Evolutionary conservation across 345 rosid species (phyloP).

Genomic region (Eucalyptus pauciflora): DNA sequence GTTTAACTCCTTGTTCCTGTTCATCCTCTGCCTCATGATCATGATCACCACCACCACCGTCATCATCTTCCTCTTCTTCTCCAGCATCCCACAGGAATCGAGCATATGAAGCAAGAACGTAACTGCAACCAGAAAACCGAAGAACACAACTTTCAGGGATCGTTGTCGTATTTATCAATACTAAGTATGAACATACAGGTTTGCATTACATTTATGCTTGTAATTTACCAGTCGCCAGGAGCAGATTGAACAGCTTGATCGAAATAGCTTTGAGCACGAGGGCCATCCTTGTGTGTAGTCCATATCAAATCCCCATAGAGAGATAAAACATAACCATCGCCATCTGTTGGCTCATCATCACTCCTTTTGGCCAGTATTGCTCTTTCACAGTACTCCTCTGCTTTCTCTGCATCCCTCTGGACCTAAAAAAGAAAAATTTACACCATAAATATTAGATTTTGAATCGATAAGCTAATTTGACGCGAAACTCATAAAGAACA

Average conservation of each 20-base stretch:
- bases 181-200: neutral
- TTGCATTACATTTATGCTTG: neutral
- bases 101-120: slow-evolving; percentile 39
- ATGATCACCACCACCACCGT: neutral
- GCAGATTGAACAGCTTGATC: slow-evolving; percentile 37
- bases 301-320: slow-evolving; percentile 44
- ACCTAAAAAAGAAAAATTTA: slow-evolving; percentile 6
- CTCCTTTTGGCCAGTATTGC: slow-evolving; percentile 20
- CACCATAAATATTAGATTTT: neutral
- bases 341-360: slow-evolving; percentile 3
- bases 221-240: slow-evolving; percentile 34
- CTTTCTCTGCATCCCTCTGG: slow-evolving; percentile 13
- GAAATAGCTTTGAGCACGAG: slow-evolving; percentile 30
- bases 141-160: neutral
- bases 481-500: neutral
- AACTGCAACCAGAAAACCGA: slow-evolving; percentile 9
- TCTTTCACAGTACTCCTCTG: slow-evolving; percentile 34
- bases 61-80: slow-evolving; percentile 11
- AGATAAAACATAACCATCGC: slow-evolving; percentile 33
- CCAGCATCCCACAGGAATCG: slow-evolving; percentile 32
- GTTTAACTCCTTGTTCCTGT: neutral
- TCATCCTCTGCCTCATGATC: neutral
- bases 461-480: neutral
- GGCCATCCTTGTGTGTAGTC: slow-evolving; percentile 25
- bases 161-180: neutral